Evolutionary conservation across 495 filamentous ascomycete genomes (phyloP), one percentile per base, ranked within the genome.

Genomic region (Talaromyces ruber): DNA sequence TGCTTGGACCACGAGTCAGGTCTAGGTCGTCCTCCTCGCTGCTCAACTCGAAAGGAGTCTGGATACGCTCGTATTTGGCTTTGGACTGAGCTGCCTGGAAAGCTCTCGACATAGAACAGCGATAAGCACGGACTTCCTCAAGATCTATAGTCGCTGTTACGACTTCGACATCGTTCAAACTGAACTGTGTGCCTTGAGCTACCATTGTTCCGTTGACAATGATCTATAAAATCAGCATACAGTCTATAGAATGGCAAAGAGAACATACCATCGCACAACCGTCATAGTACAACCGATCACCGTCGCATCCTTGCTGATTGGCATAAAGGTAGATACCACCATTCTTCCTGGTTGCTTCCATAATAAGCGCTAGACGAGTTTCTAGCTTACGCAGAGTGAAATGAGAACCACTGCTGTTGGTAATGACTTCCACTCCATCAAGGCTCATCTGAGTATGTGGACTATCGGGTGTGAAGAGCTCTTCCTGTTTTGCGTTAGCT

Each of bases 91-190:
- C 73, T 3, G 86, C 84, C 70, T 91, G 88, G 30, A 85, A 60
- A 9, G 79, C 82, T 62, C 88, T 73, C 11, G 76, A 81, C 28
- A 80, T 76, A 2, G 78, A 64, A 24, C 70, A 80, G 1, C 89
- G 75, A 62, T 75, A 83, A 1, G 73, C 71, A 18, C 87, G 70
- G 4, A 93, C 88, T 61, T 90, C 86, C 67, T 93, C 90, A 3
- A 96, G 79, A 62, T 95, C 91, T 3, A 93, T 80, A 3, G 88
- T 91, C 7, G 92, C 91, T 3, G 86, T 90, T 34, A 90, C 74
- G 12, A 96, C 89, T 67, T 95, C 91, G n/a, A 94, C 88, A 62
- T 94, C 91, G 26, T 85, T 82, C 16, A 96, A 72, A 6, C 79
- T 85, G 72, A 93, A 95, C 68, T 91, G 89, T 2, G 82, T 82